A percentile compares a stretch with the other conserved stretches of the same genome.
Conservation (phyloP, 139 green algal species). For the Haematococcus sp. region DNA sequence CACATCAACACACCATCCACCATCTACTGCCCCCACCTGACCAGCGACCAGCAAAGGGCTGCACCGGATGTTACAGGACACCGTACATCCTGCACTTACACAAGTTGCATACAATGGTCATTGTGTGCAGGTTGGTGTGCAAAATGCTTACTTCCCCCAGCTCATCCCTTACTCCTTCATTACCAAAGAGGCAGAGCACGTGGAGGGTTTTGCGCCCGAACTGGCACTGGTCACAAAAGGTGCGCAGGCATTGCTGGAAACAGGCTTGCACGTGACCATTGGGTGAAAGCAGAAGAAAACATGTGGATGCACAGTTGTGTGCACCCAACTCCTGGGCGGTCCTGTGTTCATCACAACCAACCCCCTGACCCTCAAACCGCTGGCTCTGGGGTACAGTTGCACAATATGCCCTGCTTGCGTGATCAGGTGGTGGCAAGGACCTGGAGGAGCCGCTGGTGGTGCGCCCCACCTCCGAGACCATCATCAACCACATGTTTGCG, state of each 20-base stretch:
- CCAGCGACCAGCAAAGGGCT: too few species aligned
- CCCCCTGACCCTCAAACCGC: background rate
- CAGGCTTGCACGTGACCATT: too few species aligned
- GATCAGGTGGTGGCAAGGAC: constrained; percentile 91
- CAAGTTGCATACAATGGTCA: too few species aligned
- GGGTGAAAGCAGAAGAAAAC: too few species aligned
- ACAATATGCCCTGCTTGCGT: too few species aligned
- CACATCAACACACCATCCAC: too few species aligned
- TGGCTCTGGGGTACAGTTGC: too few species aligned
- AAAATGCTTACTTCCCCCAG: constrained; percentile 98
- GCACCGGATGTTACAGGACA: too few species aligned
- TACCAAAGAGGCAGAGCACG: constrained; percentile 95
- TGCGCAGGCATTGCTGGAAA: constrained; percentile 11
- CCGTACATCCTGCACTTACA: too few species aligned
- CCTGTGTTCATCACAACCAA: background rate
- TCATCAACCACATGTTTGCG: constrained; percentile 99
- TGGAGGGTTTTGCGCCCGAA: constrained; percentile 99
- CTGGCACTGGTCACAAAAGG: constrained; percentile 96
- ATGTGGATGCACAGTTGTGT: background rate
- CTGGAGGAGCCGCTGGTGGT: constrained; percentile 98
- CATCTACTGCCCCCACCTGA: too few species aligned
- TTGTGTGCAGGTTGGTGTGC: constrained; percentile 57
- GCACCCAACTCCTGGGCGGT: background rate
- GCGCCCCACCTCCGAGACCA: constrained; percentile 95
- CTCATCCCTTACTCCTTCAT: constrained; percentile 98